These are phyloP conservation scores for Barnettozyma salicaria DNA, from an alignment of 805 yeast species.

Conservation along the genomic window DNA sequence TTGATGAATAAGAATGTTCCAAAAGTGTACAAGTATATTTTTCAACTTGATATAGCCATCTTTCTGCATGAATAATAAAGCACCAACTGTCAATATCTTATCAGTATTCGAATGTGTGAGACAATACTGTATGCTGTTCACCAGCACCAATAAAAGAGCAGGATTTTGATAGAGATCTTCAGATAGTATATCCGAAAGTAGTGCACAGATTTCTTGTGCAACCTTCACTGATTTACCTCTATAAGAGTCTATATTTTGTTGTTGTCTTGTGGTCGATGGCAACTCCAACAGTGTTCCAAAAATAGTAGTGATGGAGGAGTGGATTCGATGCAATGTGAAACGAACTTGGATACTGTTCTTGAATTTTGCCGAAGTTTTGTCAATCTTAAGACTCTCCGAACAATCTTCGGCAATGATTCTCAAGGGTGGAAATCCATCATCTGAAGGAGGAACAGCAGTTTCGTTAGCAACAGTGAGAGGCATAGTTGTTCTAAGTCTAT, in stretches of 20 bases:
- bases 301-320: constrained; percentile 36
- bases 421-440: constrained; percentile 34
- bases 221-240: constrained; percentile 38
- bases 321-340: constrained; percentile 43
- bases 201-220: constrained; percentile 28
- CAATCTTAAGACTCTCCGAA: constrained; percentile 30
- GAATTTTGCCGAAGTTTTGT: constrained; percentile 49
- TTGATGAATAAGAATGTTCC: constrained; percentile 20
- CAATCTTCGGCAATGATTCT: constrained; percentile 39
- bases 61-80: constrained; percentile 44
- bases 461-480: constrained; percentile 43
- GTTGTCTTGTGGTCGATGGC: constrained; percentile 45
- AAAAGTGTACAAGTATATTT: constrained; percentile 25
- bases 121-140: constrained; percentile 33
- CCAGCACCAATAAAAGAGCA: constrained; percentile 32
- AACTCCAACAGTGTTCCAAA: constrained; percentile 40
- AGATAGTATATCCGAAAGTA: constrained; percentile 21
- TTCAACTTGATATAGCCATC: constrained; percentile 39
- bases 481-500: constrained; percentile 39
- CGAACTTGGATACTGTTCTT: constrained; percentile 58
- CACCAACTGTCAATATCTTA: constrained; percentile 32
- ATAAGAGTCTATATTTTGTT: constrained; percentile 28
- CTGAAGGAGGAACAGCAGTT: constrained; percentile 31
- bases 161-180: constrained; percentile 16
- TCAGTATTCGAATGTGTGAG: constrained; percentile 30